phyloP scores from a whole-genome alignment of 2,329 filamentous ascomycete genomes.

The Orbilia ellipsospora region DNA sequence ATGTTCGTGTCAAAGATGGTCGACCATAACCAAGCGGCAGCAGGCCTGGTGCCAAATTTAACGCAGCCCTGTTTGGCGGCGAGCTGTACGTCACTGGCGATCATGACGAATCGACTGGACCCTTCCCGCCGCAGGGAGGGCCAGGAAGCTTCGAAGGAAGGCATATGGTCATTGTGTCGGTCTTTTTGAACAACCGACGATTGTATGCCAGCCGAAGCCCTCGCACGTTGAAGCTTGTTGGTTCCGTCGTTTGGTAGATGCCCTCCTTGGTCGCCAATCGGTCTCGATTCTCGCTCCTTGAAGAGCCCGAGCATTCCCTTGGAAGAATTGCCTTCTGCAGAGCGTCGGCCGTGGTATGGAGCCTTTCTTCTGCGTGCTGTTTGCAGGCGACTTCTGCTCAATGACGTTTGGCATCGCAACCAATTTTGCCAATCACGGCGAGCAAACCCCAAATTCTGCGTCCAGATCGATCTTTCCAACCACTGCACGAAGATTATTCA shows the following conservation, averaged over 20 bases:
- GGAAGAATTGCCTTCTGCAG: slow-evolving; percentile 11
- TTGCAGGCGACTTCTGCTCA: slow-evolving; percentile 46
- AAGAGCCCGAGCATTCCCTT: slow-evolving; percentile 39
- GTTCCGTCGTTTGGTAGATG: slow-evolving; percentile 1
- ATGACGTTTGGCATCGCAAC: slow-evolving; percentile 54
- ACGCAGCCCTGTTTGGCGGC: slow-evolving; percentile 15
- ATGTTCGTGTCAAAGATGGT: slow-evolving; percentile 31
- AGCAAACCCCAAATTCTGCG: slow-evolving; percentile 29
- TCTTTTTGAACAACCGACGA: slow-evolving; percentile 17
- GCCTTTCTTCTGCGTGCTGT: slow-evolving; percentile 39
- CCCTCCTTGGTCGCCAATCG: slow-evolving; percentile 8
- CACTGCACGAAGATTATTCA: slow-evolving; percentile 20
- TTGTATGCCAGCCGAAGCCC: slow-evolving; percentile 20
- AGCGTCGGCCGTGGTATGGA: slow-evolving; percentile 35
- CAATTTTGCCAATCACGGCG: slow-evolving; percentile 38
- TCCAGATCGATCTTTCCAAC: slow-evolving; percentile 2
- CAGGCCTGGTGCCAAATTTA: slow-evolving; percentile 35
- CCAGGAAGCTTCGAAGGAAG: not conserved
- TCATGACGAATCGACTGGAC: slow-evolving; percentile 25
- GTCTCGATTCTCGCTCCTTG: slow-evolving; percentile 13
- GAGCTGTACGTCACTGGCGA: slow-evolving; percentile 38
- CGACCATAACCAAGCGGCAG: slow-evolving; percentile 8
- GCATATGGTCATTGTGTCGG: not conserved
- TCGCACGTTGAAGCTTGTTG: no score
- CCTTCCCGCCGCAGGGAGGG: not conserved